A percentile compares a stretch with the other conserved stretches of the same genome.
Conservation (phyloP, 371 early-diverging fungal species). For the Neoconidiobolus thromboides region DNA sequence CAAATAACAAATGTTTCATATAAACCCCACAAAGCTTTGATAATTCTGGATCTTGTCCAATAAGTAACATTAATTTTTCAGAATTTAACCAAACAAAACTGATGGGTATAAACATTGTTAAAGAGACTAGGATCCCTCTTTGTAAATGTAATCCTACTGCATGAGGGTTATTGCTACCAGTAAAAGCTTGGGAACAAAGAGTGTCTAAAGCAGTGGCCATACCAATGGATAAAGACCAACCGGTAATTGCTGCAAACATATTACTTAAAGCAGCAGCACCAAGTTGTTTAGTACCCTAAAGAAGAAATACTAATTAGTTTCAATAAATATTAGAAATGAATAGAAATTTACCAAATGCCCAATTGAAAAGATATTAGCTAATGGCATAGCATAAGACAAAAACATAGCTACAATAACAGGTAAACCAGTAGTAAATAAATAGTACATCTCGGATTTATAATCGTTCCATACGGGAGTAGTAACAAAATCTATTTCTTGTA, state of each 20-base stretch:
- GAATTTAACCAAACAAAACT: constrained; percentile 52
- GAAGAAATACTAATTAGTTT: neutral
- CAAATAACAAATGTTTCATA: constrained; percentile 36
- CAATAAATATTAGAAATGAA: too few relatives aligned
- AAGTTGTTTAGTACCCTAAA: constrained; percentile 8
- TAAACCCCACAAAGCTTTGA: constrained; percentile 30
- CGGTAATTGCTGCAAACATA: constrained; percentile 58
- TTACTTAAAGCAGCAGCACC: constrained; percentile 10
- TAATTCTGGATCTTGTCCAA: constrained; percentile 31
- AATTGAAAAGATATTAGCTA: constrained; percentile 2
- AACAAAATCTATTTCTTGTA: too few relatives aligned
- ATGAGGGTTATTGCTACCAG: constrained; percentile 35
- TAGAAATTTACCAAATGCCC: neutral
- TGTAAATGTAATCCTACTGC: constrained; percentile 59
- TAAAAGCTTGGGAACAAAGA: constrained; percentile 66
- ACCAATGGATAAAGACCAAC: constrained; percentile 59
- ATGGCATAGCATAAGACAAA: neutral
- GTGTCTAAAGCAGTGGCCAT: constrained; percentile 68
- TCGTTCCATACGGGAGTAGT: neutral
- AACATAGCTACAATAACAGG: neutral
- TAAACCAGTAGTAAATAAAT: neutral
- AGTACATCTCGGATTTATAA: neutral
- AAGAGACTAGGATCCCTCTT: constrained; percentile 46
- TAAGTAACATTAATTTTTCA: constrained; percentile 20
- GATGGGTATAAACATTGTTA: constrained; percentile 43